Evolutionary conservation across 441 rosid species (phyloP), one percentile per base, ranked within the genome.

Genomic region (Arabidopsis hybrid): DNA sequence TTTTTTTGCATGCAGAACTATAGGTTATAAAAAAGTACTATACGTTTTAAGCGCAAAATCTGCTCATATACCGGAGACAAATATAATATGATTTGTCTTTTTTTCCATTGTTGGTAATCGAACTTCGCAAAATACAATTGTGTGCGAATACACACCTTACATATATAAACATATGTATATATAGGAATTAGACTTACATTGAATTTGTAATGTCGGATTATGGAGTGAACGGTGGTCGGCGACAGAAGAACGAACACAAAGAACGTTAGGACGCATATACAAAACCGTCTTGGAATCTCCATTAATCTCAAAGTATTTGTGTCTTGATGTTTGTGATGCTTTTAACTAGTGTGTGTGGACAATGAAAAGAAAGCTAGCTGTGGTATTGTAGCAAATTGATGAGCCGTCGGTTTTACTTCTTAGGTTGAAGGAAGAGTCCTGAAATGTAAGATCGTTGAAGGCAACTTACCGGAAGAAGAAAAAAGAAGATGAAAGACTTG

Each of bases 171-270:
- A 47, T 8, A 29, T 34, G 6, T 0, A 31, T 11, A 14, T 26
- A 65, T 14, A 7, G 7, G 45, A n/a, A 31, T 21, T 21, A 31
- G 16, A 39, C 89, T 86, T 76, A 88, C 92, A 69, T 86, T 85
- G 70, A 88, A 83, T 83, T 88, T 83, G 82, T 88, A 86, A 65
- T 81, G 86, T 42, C 90, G 87, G 66, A 81, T 81, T 56, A 80
- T 78, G 79, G 85, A 80, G 56, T 86, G 69, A 12, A 81, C 89
- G 3, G 83, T 74, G 3, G 81, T 67, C 11, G 85, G 85, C 18
- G 77, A 74, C 66, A 84, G 66, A 52, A 77, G 74, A 72, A 79
- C 76, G 53, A 77, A 68, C 32, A 34, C 36, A 26, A 57, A 71
- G 52, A 88, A 34, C 72, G 77, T 18, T 4, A 86, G 61, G 43